Evolutionary conservation across 2,329 filamentous ascomycete genomes (phyloP).

Genomic region (Ciborinia camelliae): DNA sequence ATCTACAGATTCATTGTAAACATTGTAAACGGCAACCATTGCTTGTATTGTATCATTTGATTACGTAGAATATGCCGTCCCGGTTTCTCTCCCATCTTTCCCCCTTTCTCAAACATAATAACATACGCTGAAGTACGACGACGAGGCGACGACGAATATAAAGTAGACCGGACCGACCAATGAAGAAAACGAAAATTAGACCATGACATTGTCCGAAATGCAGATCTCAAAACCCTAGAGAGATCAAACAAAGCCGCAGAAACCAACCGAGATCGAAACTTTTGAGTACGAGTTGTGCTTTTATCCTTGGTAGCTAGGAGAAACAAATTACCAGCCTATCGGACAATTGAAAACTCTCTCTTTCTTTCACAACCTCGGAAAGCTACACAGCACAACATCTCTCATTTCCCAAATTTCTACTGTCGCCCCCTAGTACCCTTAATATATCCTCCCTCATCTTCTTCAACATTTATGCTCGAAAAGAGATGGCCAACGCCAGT

Average conservation of each 20-base stretch:
- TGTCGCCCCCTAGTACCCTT: conserved; percentile 17
- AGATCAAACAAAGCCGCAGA: conserved; percentile 22
- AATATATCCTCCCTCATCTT: conserved; percentile 21
- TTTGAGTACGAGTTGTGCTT: conserved; percentile 23
- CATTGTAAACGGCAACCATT: conserved; percentile 4
- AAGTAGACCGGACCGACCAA: conserved; percentile 18
- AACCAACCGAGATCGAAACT: conserved; percentile 26
- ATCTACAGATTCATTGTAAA: background rate
- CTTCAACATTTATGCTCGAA: conserved; percentile 29
- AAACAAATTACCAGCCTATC: conserved; percentile 27
- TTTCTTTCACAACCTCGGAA: conserved; percentile 23
- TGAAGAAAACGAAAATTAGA: conserved; percentile 24
- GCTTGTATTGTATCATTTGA: conserved; percentile 23
- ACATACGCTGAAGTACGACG: conserved; percentile 23
- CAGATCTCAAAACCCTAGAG: conserved; percentile 20
- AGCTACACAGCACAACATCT: conserved; percentile 34
- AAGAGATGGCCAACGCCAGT: conserved; percentile 35
- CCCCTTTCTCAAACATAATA: conserved; percentile 18
- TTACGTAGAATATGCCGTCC: conserved; percentile 29
- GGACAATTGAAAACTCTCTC: conserved; percentile 18
- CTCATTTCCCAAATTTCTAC: conserved; percentile 24
- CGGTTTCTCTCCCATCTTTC: conserved; percentile 13
- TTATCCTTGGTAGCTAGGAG: conserved; percentile 24
- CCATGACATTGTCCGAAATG: conserved; percentile 29
- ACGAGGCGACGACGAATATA: conserved; percentile 16